A percentile compares a stretch with the other conserved stretches of the same genome.
These are phyloP conservation scores for Neocucurbitaria cava DNA, from an alignment of 2,329 filamentous ascomycete species.

Conservation along the genomic window DNA sequence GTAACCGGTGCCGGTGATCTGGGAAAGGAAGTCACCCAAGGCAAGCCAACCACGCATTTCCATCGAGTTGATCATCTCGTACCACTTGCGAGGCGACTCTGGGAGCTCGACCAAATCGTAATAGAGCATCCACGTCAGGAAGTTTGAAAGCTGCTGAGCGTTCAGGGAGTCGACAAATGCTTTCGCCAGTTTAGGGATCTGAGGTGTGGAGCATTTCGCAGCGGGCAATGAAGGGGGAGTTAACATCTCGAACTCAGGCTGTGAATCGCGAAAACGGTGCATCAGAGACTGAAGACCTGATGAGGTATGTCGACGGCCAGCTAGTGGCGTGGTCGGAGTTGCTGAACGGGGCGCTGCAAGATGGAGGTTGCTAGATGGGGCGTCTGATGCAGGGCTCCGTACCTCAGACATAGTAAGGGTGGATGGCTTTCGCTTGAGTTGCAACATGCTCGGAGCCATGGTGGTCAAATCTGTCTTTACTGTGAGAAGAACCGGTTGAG, in stretches of 20 bases:
- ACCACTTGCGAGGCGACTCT: conserved; percentile 23
- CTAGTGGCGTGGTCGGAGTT: background rate
- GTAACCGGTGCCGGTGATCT: background rate
- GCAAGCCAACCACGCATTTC: conserved; percentile 34
- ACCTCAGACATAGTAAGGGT: background rate
- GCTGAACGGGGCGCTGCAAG: background rate
- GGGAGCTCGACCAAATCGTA: conserved; percentile 31
- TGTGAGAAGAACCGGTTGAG: background rate
- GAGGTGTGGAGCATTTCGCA: background rate
- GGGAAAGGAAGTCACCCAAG: conserved; percentile 17
- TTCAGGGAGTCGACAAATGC: conserved; percentile 27
- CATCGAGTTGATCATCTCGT: conserved; percentile 13
- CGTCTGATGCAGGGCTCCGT: background rate
- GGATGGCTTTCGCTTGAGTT: background rate
- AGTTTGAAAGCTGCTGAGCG: conserved; percentile 20
- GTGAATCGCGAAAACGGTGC: background rate
- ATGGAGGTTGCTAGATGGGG: background rate
- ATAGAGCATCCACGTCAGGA: conserved; percentile 33
- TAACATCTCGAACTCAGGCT: conserved; percentile 2
- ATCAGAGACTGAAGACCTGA: conserved; percentile 2
- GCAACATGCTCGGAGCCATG: background rate
- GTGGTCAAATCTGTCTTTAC: background rate
- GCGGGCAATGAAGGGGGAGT: conserved; percentile 2
- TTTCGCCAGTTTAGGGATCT: conserved; percentile 10
- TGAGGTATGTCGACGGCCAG: background rate